Evolutionary conservation across 495 filamentous ascomycete genomes (phyloP).

Genomic region (Neurospora sp.): DNA sequence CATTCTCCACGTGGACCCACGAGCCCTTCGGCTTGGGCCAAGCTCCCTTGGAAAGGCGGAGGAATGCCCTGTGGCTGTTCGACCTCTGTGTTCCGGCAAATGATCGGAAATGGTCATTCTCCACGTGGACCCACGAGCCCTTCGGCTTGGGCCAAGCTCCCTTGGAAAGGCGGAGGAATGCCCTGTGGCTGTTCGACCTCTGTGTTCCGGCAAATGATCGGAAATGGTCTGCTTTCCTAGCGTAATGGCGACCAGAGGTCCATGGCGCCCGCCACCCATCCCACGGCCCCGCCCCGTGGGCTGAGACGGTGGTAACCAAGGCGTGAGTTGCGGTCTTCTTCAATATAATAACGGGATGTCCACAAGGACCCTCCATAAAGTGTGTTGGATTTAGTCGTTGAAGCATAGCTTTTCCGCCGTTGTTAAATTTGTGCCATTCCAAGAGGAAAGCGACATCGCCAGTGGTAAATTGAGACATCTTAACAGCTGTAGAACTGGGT

Average conservation of each 20-base stretch:
- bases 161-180: not conserved
- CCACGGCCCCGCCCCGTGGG: not conserved
- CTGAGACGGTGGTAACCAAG: not conserved
- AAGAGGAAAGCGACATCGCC: too few relatives aligned
- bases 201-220: not conserved
- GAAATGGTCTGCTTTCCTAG: not conserved
- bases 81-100: not conserved
- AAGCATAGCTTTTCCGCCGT: too few relatives aligned
- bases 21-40: not conserved
- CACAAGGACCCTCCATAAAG: not conserved
- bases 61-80: not conserved
- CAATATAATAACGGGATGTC: not conserved
- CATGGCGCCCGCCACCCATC: not conserved
- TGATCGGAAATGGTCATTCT: too few relatives aligned
- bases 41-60: not conserved
- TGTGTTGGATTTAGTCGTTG: not conserved
- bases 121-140: not conserved
- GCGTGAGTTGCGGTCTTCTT: not conserved
- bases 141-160: not conserved
- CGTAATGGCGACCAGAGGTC: not conserved
- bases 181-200: not conserved
- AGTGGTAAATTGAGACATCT: too few relatives aligned
- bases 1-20: not conserved
- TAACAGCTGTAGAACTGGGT: too few relatives aligned
- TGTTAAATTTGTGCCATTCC: too few relatives aligned